Evolutionary conservation across 129 eudicot genomes (phyloP).

Genomic region (Chrysanthemum seticuspe): DNA sequence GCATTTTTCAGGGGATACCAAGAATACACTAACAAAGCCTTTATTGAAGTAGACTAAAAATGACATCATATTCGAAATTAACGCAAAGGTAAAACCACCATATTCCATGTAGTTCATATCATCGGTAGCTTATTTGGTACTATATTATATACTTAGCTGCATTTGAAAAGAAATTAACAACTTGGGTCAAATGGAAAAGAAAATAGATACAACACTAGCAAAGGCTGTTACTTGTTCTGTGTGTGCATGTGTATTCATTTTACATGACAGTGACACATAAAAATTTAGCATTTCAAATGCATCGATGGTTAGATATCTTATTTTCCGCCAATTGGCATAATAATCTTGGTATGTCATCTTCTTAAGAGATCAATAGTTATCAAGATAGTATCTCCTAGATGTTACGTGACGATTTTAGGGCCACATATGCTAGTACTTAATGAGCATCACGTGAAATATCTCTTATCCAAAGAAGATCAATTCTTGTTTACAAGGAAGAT

Average conservation of each 20-base stretch:
- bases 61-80: conserved; percentile 16
- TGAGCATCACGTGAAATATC: not conserved
- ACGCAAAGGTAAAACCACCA: not conserved
- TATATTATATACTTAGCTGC: not conserved
- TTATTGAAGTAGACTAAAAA: not conserved
- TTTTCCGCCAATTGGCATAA: conserved; percentile 3
- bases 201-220: conserved; percentile 25
- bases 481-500: too few species aligned
- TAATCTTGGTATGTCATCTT: conserved; percentile 2
- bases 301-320: conserved; percentile 1
- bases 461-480: too few species aligned
- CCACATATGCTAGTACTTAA: not conserved
- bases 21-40: conserved; percentile 12
- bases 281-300: conserved; percentile 18
- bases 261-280: conserved; percentile 20
- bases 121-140: conserved; percentile 17
- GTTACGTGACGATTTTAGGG: not conserved
- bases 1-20: conserved; percentile 9
- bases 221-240: conserved; percentile 17
- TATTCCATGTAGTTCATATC: conserved; percentile 6
- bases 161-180: conserved; percentile 9
- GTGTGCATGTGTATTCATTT: conserved; percentile 15
- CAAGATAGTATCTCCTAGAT: not conserved
- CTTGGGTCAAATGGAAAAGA: conserved; percentile 23
- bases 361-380: conserved; percentile 20